Evolutionary conservation across 768 basidiomycete genomes (phyloP), one percentile per base, ranked within the genome.

Genomic region (Lactarius psammicola): DNA sequence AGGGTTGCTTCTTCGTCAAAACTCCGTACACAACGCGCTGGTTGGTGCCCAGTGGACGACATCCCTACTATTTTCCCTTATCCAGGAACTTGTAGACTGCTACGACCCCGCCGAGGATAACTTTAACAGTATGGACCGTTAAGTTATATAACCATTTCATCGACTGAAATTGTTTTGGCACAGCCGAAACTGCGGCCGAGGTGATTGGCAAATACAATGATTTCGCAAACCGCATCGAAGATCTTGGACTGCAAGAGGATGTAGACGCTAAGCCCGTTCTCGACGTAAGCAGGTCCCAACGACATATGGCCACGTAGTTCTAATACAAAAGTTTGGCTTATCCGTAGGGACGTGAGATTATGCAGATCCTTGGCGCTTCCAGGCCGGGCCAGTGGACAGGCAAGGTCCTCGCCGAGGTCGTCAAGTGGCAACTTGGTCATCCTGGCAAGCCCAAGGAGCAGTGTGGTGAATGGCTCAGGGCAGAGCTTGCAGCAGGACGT

Each of bases 341-440:
- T 68, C 38, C 46, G 31, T 70, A 97, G 95, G 95, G 95, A 1
- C 84, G 80, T 33, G 85, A 89, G 62, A 80, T 94, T 38, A 76
- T 83, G 2, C 66, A 75, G 26, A 74, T 84, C 10, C 78, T 95
- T 6, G 82, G 77, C 2, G 79, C 80, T 20, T 73, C 76, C 3
- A 85, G 81, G 67, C 82, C 87, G 1, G 94, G 94, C 2, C 82
- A 85, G 2, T 88, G 93, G 85, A 85, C 87, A 6, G 83, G 84
- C 36, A 76, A 81, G 33, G 81, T 87, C 7, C 78, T 93, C 23
- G 77, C 81, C n/a, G 82, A 80, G 56, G 81, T 98, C 30, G 72
- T 93, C 23, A 84, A 87, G 66, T 98, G 95, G 95, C 94, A 95
- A 71, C 80, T 98, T 8, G 87, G 85, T 40, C 78, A 94, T 73